Conservation (phyloP, 106 monocot species). For the Acorus gramineus region DNA sequence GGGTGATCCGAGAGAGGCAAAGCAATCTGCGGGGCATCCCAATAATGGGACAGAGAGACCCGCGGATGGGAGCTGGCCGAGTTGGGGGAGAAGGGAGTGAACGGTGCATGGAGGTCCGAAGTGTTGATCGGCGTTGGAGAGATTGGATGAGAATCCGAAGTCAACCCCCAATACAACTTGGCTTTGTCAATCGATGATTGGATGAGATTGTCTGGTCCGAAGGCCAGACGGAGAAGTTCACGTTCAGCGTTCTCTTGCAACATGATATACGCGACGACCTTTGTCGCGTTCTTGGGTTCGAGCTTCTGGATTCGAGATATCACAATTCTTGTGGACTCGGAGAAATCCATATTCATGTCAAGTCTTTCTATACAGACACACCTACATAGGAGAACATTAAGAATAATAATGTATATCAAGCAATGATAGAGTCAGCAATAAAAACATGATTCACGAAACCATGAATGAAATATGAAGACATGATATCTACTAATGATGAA, state of each 20-base stretch:
- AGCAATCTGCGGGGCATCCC: constrained; percentile 3
- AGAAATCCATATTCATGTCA: constrained; percentile 29
- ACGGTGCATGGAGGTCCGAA: constrained; percentile 2
- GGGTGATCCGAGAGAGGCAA: constrained; percentile 6
- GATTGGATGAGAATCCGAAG: constrained; percentile 5
- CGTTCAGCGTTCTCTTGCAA: constrained; percentile 28
- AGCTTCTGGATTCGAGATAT: constrained; percentile 30
- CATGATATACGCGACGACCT: constrained; percentile 50
- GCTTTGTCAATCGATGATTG: constrained; percentile 36
- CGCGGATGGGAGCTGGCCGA: constrained; percentile 6
- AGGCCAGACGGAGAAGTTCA: constrained; percentile 50
- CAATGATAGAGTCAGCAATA: no score
- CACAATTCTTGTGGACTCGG: constrained; percentile 38
- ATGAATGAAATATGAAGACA: no score
- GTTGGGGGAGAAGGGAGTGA: constrained; percentile 15
- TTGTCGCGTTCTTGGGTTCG: constrained; percentile 43
- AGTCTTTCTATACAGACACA: no score
- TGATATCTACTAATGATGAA: no score
- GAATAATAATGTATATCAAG: no score
- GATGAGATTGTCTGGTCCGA: constrained; percentile 32
- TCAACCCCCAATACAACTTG: constrained; percentile 20
- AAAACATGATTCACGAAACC: no score
- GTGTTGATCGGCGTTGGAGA: not conserved
- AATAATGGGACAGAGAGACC: constrained; percentile 2
- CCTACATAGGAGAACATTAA: no score